Base-by-base conservation (phyloP, 106 monocot genomes). In the Acorus calamus region DNA sequence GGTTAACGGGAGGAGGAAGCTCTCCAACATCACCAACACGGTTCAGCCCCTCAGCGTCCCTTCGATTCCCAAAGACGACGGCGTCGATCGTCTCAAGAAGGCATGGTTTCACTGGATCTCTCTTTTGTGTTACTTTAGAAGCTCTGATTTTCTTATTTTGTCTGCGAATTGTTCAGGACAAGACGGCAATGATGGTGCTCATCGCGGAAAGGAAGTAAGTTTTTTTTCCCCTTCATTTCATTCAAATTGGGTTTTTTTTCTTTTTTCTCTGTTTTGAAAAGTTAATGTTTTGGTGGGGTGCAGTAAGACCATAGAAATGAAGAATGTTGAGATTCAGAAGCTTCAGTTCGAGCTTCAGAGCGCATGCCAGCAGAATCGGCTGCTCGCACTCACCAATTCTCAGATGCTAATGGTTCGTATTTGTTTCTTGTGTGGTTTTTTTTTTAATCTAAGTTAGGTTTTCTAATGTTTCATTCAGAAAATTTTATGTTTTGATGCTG, bases 381-480 rank as follows among this genome's bases (percentile, higher is more conserved):
- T 79, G 55, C 76, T 91, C 51, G 86, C 86, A 11, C 81, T 72
- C 68, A 59, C 87, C 11, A 78, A 87, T 55, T 76, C 86, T 43
- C 76, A 73, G 9, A 87, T 84, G 79, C 66, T 79, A 14, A 76
- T 72, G 69, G 91, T 92, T 48, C 12, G 70, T 84, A 64, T 12
- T n/a, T 11, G 46, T 60, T n/a, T 6, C 61, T n/a, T 28, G 9
- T 11, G 44, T 50, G 7, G 28, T 50, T 44, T 7, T 43, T 56
- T 10, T 7, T 65, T 46, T 49, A 14, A 42, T 56, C 64, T 50
- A 8, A 12, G 65, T 7, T 63, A 48, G 9, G 13, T 42, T 73
- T 42, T 44, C 43, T 56, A 45, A 44, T 2, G 3, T 47, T 53
- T 42, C 47, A 11, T 4, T 53, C 6, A 5, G 52, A 2, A 55